Conservation (phyloP, 345 rosid species). For the Euphorbia peplus region DNA sequence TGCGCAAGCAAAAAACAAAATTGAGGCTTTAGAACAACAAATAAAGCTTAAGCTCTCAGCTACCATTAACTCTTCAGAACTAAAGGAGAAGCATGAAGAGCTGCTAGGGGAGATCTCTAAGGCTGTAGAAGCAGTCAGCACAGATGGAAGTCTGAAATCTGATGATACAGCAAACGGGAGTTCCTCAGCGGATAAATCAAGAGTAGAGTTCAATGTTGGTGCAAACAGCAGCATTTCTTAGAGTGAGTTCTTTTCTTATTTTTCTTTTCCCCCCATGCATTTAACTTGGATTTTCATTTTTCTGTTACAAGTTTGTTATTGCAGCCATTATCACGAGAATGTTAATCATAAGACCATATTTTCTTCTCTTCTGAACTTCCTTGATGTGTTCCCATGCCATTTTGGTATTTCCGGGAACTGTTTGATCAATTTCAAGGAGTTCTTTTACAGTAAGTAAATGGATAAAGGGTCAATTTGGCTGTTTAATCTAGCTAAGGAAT, state of each 20-base stretch:
- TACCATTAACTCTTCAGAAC: slow-evolving; percentile 48
- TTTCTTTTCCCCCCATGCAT: neutral
- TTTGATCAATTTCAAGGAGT: neutral
- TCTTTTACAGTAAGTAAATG: neutral
- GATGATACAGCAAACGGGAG: slow-evolving; percentile 15
- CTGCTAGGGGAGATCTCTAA: slow-evolving; percentile 44
- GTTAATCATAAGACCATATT: neutral
- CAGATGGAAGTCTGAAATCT: slow-evolving; percentile 38
- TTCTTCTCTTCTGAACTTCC: neutral
- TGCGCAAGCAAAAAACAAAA: slow-evolving; percentile 38
- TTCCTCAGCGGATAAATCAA: slow-evolving; percentile 30
- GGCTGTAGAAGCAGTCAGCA: slow-evolving; percentile 31
- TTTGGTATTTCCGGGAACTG: neutral
- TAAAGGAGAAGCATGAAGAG: slow-evolving; percentile 54
- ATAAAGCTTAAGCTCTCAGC: slow-evolving; percentile 57
- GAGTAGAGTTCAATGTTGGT: slow-evolving; percentile 44
- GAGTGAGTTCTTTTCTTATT: slow-evolving; percentile 31
- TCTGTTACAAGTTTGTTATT: neutral
- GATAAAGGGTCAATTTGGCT: neutral
- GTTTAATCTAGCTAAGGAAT: neutral
- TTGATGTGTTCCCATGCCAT: neutral
- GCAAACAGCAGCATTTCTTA: slow-evolving; percentile 48
- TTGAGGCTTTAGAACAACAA: slow-evolving; percentile 55
- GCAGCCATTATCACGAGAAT: too few relatives aligned
- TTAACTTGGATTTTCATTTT: neutral